These are phyloP conservation scores for Neurospora cerealis DNA, from an alignment of 495 filamentous ascomycete genomes.

Conservation along the genomic window DNA sequence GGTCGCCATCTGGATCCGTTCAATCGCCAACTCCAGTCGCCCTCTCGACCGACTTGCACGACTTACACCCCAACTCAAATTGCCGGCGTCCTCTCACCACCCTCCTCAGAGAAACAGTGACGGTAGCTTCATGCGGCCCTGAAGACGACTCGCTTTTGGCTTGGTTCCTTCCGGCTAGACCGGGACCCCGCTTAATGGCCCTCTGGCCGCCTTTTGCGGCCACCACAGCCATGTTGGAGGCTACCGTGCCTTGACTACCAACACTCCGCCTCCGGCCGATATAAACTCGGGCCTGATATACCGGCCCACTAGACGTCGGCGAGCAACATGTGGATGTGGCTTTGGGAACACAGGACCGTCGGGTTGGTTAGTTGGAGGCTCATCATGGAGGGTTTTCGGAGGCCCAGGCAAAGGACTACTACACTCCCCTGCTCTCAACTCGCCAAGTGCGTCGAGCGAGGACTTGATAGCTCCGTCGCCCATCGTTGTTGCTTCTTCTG, in stretches of 20 bases:
- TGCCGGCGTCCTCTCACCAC: neutral
- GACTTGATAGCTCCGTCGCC: neutral
- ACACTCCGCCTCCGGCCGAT: neutral
- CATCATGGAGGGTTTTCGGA: neutral
- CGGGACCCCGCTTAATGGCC: neutral
- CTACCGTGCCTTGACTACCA: neutral
- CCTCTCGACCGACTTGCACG: neutral
- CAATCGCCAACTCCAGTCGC: neutral
- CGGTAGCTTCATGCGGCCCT: neutral
- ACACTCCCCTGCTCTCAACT: neutral
- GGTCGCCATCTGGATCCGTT: neutral
- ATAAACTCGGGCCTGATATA: neutral
- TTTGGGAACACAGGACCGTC: neutral
- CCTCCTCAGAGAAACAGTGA: neutral
- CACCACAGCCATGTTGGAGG: neutral
- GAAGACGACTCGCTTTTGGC: neutral
- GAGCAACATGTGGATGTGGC: neutral
- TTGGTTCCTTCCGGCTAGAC: neutral
- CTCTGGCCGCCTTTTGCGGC: neutral
- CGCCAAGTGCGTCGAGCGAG: neutral
- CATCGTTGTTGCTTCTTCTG: neutral
- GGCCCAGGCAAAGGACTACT: neutral
- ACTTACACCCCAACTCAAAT: neutral
- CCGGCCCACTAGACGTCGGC: neutral
- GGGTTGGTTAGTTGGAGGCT: neutral